Base-by-base conservation (phyloP, 805 yeast genomes). In the Sugiyamaella boreocaroliniensis region DNA sequence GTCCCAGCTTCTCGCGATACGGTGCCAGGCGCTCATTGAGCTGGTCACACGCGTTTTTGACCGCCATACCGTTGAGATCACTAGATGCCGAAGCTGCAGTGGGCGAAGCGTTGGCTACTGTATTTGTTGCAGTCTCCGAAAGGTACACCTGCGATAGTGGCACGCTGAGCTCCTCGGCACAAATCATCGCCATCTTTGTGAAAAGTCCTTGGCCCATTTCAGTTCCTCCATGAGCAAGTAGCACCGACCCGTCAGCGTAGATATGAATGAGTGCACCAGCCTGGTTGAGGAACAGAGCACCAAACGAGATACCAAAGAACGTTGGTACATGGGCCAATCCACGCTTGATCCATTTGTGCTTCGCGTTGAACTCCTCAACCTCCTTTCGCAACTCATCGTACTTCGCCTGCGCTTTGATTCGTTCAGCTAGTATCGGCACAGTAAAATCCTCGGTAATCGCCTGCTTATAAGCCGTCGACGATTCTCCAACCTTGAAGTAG, bases 131-230 rank as follows among this genome's bases (percentile, higher is more conserved):
- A 2, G 78, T 75, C 56, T 76, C 79, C 43, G 75, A 68, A 29
- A 75, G 68, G 53, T 72, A 75, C 1, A 73, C 70, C 40, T 70
- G 62, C 3, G 72, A 75, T 40, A 73, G 58, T 1, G 76, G 71
- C 16, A 74, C 74, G 2, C 65, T 64, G 26, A 76, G 66, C 50
- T 71, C 76, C 46, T 70, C 64, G 1, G 79, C 78, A 16, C 74
- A 73, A 40, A 76, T 63, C 77, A 74, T 75, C 8, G 70, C 68
- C 79, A 76, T 75, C 57, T 76, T 75, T 10, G 79, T 76, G 49
- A 72, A 69, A 42, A 75, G 59, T 16, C 79, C 79, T 59, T 75
- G 79, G 15, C 79, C 79, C 68, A 75, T 75, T 52, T 75, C 79
- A 11, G 75, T 75, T 51, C 79, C 79, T 47, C 79, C 79, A 46